Conservation (phyloP, 2,329 filamentous ascomycete species). For the Ophioceras dolichostomum region DNA sequence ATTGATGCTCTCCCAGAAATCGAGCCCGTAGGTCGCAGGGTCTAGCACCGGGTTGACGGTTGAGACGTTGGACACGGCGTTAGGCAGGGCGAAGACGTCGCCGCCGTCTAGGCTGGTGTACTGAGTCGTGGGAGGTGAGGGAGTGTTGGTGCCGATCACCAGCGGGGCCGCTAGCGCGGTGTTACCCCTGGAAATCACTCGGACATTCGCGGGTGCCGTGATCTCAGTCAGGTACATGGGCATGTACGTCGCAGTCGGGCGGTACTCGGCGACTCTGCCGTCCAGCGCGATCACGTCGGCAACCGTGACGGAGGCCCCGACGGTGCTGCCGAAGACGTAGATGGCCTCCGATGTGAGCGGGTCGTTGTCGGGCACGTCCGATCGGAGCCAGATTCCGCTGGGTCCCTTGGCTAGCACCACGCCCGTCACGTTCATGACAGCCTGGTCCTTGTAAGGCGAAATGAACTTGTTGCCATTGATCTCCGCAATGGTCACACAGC, state of each 20-base stretch:
- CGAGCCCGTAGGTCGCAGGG: constrained; percentile 50
- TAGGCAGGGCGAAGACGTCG: constrained; percentile 52
- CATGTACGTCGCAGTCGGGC: constrained; percentile 39
- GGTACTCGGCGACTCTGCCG: constrained; percentile 44
- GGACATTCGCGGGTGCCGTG: background rate
- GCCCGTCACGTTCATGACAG: constrained; percentile 46
- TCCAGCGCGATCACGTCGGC: constrained; percentile 51
- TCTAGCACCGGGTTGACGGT: constrained; percentile 46
- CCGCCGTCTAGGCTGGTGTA: constrained; percentile 52
- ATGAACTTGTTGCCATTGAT: constrained; percentile 56
- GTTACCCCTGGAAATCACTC: constrained; percentile 2
- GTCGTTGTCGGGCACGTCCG: constrained; percentile 42
- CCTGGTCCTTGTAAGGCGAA: constrained; percentile 43
- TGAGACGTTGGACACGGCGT: constrained; percentile 46
- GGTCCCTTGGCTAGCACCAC: constrained; percentile 55
- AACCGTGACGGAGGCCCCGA: constrained; percentile 38
- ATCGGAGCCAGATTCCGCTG: constrained; percentile 53
- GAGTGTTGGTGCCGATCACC: constrained; percentile 45
- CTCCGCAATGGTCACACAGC: constrained; percentile 37
- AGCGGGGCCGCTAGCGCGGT: constrained; percentile 29
- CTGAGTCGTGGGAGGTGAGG: constrained; percentile 45
- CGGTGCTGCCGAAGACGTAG: constrained; percentile 46
- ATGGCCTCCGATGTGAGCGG: constrained; percentile 49
- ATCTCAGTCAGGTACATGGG: constrained; percentile 50
- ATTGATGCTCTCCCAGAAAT: constrained; percentile 61